Evolutionary conservation across 192 early-diverging fungal species (phyloP), one percentile per base, ranked within the genome.

Genomic region (Gonapodya prolifera): DNA sequence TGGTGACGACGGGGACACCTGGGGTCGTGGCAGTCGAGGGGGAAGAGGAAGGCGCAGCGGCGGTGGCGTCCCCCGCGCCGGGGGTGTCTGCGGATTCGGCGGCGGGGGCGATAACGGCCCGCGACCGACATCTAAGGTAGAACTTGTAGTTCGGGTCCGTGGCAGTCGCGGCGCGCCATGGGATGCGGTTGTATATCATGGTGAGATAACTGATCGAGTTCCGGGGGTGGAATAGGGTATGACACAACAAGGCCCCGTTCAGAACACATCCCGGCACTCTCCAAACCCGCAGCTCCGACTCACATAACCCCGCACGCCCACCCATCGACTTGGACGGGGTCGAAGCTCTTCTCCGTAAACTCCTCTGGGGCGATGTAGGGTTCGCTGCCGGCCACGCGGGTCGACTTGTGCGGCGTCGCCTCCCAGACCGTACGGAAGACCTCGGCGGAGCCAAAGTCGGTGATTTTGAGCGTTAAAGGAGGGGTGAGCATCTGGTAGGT

Each of bases 21-120:
- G 77, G 1, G 87, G 90, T 71, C 91, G 85, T 76, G 90, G 78
- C 78, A 89, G 90, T 23, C 79, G 75, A 87, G 83, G 76, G 84
- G 83, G 36, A 84, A 85, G 76, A 74, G 78, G 75, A 79, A 87
- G 76, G 80, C 89, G 81, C 81, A 80, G 81, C 75, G 79, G 84
- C 84, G 69, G 88, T 76, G 75, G 84, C 75, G 76, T 79, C 77
- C 80, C 82, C 8, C 45, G 45, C 8, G 45, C 45, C 45, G 45
- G 13, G 45, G 13, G 45, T 69, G 45, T 16, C n/a, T 2, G 71
- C 18, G 8, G 71, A 73, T 18, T 73, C 8, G 71, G 71, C 18
- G 8, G 71, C 71, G 28, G 71, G 18, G 8, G 71, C 71, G 23
- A 2, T 30, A 33, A 33, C 34, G 34, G 28, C 29, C 18, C 32